phyloP scores from a whole-genome alignment of 108 stramenopile species.

The Schizochytrium sp. region DNA sequence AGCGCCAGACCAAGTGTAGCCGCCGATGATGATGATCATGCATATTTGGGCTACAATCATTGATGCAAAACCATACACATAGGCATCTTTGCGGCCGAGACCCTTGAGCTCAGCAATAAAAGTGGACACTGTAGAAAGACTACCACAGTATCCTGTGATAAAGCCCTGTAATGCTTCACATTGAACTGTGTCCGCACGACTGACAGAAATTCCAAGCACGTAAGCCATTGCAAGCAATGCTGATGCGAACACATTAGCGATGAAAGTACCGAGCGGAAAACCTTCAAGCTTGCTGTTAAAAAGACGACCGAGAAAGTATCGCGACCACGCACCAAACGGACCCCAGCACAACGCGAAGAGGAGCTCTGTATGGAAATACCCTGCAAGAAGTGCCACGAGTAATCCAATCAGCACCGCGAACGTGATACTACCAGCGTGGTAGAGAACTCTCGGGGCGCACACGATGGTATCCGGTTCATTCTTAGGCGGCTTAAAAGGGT shows the following conservation, averaged over 20 bases:
- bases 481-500: neutral
- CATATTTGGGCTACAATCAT: conserved; percentile 17
- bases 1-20: conserved; percentile 8
- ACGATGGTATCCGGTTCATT: neutral
- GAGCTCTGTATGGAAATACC: neutral
- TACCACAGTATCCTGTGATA: neutral
- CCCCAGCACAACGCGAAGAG: conserved; percentile 50
- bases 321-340: conserved; percentile 33
- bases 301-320: conserved; percentile 15
- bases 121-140: conserved; percentile 11
- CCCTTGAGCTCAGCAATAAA: conserved; percentile 28
- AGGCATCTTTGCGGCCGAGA: conserved; percentile 41
- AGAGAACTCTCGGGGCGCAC: neutral
- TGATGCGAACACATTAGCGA: conserved; percentile 11
- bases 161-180: conserved; percentile 25
- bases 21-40: conserved; percentile 46
- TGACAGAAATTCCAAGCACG: neutral
- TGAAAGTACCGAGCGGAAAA: conserved; percentile 51
- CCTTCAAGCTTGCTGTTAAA: neutral
- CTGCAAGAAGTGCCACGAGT: conserved; percentile 15
- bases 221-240: conserved; percentile 38
- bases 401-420: conserved; percentile 27
- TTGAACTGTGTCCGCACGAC: neutral
- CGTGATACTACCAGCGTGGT: neutral
- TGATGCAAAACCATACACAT: conserved; percentile 39